Base-by-base conservation (phyloP, 75 land plant genomes). In the Pinus albicaulis region DNA sequence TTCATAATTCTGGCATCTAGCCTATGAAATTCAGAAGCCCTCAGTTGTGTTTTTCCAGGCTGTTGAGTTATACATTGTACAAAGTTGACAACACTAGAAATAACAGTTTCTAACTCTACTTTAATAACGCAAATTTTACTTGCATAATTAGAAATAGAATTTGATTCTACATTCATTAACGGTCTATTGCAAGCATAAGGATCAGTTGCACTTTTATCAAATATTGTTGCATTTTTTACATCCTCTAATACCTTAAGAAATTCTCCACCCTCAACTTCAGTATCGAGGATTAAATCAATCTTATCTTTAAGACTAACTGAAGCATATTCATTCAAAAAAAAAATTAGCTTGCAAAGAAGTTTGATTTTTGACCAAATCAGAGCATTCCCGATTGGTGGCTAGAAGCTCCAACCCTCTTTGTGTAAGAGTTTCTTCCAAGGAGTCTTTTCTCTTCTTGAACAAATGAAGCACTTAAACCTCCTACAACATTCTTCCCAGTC, bases 261-360 rank as follows among this genome's bases (percentile, higher is more conserved):
- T 19, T 73, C 57, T 60, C 41, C 72, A 36, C 57, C 76, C 23
- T 63, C 44, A 19, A 63, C n/a, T n/a, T n/a, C n/a, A n/a, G n/a
- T n/a, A n/a, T n/a, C n/a, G n/a, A n/a, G n/a, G n/a, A n/a, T n/a
- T 24, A 57, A 19, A 68, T 85, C 87, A 17, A 84, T 31, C 61
- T 73, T 70, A 7, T 72, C 71, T 60, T 77, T 75, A 31, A 84
- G 72, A 57, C 24, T 78, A 38, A 71, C 22, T 25, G 82, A 38
- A 17, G 55, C 60, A 26, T 15, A 31, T 38, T 85, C 77, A 55
- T 58, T 72, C 60, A 64, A 75, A 28, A 34, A 25, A 38, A 10
- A 81, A 58, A 63, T 78, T 76, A 25, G 74, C 80, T 57, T 82
- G 80, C 3, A 76, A 11, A 59, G 19, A 23, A 3, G 73, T 16